Evolutionary conservation across 2,329 filamentous ascomycete species (phyloP), one percentile per base, ranked within the genome.

Genomic region (Fusarium acutatum): DNA sequence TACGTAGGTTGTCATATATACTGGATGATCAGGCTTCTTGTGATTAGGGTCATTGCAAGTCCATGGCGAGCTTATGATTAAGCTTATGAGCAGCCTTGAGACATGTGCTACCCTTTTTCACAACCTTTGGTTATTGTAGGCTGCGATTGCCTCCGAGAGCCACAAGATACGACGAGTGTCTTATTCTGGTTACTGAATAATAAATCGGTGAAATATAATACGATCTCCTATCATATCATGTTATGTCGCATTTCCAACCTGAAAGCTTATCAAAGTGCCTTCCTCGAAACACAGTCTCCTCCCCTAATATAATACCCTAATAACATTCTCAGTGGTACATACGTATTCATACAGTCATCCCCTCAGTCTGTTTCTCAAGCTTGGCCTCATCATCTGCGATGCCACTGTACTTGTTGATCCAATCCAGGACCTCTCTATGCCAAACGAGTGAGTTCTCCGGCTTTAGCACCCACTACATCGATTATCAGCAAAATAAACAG

Each of bases 391-490:
- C 75, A 3, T 59, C 41, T 37, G 77, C 75, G 28, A 89, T 78
- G 0, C 87, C 87, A 30, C 86, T 86, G 74, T 89, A 90, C 78
- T 90, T 88, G 76, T 91, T 92, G 72, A 92, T 91, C 90, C 93
- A 98, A 63, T 90, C 90, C 35, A 98, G 80, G 22, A 98, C 95
- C 65, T 94, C 93, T 63, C 89, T 89, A 79, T 98, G 95, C 96
- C 96, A 98, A 26, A 97, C 88, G 24, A 98, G 84, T 7, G 91
- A 93, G 81, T 98, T 98, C 83, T 98, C 96, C 0, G 93, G 94
- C 80, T 97, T 97, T 60, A 97, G 80, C 8, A 98, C 95, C 94
- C 94, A 92, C 89, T 91, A 57, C 34, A 46, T 24, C 17, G 11
- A 28, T 11, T 10, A 52, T 77, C 32, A 63, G 60, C 18, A 49